Base-by-base conservation (phyloP, 2,329 filamentous ascomycete genomes). In the Neoscytalidium dimidiatum region DNA sequence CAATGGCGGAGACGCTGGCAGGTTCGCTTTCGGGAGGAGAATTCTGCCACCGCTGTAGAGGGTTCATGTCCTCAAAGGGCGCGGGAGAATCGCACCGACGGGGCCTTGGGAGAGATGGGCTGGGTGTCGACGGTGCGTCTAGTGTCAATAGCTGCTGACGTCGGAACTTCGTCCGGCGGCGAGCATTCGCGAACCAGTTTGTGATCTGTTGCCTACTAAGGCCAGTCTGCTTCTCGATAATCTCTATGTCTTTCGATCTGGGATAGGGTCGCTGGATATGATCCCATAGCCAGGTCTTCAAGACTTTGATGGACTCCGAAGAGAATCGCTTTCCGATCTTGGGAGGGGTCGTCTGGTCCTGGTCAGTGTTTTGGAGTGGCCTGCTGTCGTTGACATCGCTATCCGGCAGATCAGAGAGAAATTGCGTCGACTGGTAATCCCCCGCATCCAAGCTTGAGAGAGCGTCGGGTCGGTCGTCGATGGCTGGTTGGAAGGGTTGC, bases 131-230 rank as follows among this genome's bases (percentile, higher is more conserved):
- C n/a, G 43, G 43, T 13, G 19, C 43, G 19, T 4, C 2, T 46
- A 9, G 43, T 46, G 49, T 62, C 8, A 46, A 65, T 28, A 64
- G 62, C 23, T 19, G 43, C 2, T 19, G 43, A 31, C 41, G 66
- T 28, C 69, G 69, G 26, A 70, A 63, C 19, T 72, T 71, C 21
- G 67, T 70, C 14, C 72, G 68, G 3, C 72, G 69, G 56, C 71
- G 68, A 2, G 72, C 70, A 35, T 74, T 74, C 4, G 71, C 71
- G 21, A 74, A 72, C 72, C 72, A 74, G 8, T 72, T 74, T 4
- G 68, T 66, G 1, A 74, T 68, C 14, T 74, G 72, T 1, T 68
- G 68, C 38, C 68, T 70, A 49, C 70, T 73, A 11, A 74, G 49
- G 1, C 71, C 72, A 26, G 71, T 73, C 0, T 68, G 66, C 3